Evolutionary conservation across 2,329 filamentous ascomycete genomes (phyloP).

Genomic region (Monosporascus sp.): DNA sequence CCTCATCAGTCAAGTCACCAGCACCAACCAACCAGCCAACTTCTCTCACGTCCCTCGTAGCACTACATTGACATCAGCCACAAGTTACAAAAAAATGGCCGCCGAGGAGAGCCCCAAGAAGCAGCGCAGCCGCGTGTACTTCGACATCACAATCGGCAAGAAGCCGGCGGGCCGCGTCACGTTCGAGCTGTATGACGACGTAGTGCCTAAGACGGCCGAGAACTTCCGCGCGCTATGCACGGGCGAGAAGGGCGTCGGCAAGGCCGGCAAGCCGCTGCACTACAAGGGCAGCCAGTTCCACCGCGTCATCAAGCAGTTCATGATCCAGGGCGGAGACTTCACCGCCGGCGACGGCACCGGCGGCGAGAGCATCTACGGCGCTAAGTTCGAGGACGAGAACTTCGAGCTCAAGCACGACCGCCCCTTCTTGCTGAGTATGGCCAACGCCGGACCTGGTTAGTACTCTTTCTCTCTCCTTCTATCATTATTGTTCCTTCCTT

Average conservation of each 20-base stretch:
- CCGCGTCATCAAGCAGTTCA: conserved; percentile 96
- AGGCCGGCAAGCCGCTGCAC: conserved; percentile 76
- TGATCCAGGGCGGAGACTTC: conserved; percentile 98
- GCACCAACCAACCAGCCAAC: neutral
- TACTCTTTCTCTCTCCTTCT: conserved; percentile 5
- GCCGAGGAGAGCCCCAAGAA: conserved; percentile 32
- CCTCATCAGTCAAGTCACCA: neutral
- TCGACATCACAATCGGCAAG: conserved; percentile 81
- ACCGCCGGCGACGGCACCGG: conserved; percentile 91
- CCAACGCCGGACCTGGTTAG: conserved; percentile 87
- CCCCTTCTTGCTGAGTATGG: conserved; percentile 94
- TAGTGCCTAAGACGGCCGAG: conserved; percentile 91
- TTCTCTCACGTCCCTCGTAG: neutral
- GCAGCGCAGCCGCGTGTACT: conserved; percentile 77
- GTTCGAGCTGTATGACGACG: conserved; percentile 72
- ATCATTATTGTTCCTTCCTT: neutral
- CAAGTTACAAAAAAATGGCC: conserved; percentile 16
- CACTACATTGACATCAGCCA: neutral
- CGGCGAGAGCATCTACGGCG: conserved; percentile 94
- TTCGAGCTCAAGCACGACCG: conserved; percentile 88
- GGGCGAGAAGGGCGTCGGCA: conserved; percentile 83
- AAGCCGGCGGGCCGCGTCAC: conserved; percentile 69
- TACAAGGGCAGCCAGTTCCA: conserved; percentile 95
- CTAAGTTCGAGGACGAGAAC: conserved; percentile 96
- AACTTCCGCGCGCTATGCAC: conserved; percentile 96